Evolutionary conservation across 1,139 yeast genomes (phyloP), one percentile per base, ranked within the genome.

Genomic region (Yamadazyma oceani): DNA sequence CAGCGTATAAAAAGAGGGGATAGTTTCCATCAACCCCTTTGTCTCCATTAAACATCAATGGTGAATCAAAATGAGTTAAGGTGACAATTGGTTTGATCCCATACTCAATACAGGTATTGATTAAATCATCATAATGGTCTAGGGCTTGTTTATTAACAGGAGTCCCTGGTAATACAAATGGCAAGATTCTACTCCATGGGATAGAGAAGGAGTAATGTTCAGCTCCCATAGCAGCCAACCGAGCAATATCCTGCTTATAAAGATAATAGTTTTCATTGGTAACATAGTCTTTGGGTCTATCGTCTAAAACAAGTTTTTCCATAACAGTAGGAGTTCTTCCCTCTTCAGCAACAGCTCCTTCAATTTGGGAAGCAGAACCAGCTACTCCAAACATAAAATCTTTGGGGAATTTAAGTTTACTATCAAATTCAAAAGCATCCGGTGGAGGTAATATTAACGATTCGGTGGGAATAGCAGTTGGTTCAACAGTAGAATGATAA

Each of bases 161-260:
- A 4, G 59, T 42, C 3, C 64, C 68, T 11, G 54, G 54, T 17
- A 51, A 42, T 3, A 54, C 60, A 37, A 53, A 53, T 8, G 66
- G 67, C 30, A 60, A 48, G 11, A 64, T 57, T 39, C 70, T 53
- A 9, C 65, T 44, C 70, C 69, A 64, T 3, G 69, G 60, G 30
- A 64, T 54, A 11, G 64, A 48, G 46, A 64, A 51, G 2, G 67
- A 60, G 41, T 64, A 64, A 32, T 50, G 37, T 29, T 60, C 60
- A 14, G 58, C 60, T 2, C 69, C 69, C 29, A 62, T 50, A 10
- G 62, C 62, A n/a, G 57, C 62, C 40, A 64, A 32, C 26, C 68
- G 44, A 22, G 53, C 52, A 34, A 55, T 51, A 41, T 64, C 69
- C 41, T 62, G 62, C 43, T 64, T 62, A 45, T 60, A 64, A 37